Evolutionary conservation across 2,329 filamentous ascomycete genomes (phyloP).

Genomic region (Bisporella sp.): DNA sequence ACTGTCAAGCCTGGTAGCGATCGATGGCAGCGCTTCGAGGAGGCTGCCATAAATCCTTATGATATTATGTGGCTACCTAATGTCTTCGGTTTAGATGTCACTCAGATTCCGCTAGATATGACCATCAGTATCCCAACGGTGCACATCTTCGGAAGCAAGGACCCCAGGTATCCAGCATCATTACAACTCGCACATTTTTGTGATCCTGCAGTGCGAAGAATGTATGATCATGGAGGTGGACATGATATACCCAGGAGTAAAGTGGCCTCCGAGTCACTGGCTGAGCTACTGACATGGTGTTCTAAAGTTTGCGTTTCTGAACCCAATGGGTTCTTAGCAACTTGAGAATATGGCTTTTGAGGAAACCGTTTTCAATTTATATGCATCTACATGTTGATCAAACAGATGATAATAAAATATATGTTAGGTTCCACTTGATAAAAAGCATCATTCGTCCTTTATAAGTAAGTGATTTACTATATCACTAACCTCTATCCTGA

Average conservation of each 20-base stretch:
- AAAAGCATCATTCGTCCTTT: no score
- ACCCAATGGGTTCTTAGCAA: no score
- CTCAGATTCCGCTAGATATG: constrained; percentile 9
- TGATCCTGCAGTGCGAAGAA: constrained; percentile 21
- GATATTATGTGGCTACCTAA: neutral
- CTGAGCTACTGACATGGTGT: constrained; percentile 14
- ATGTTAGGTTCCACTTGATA: no score
- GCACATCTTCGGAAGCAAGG: constrained; percentile 34
- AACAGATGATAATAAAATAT: no score
- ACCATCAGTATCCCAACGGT: constrained; percentile 33
- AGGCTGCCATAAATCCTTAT: neutral
- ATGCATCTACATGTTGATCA: no score
- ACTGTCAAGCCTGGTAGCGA: constrained; percentile 20
- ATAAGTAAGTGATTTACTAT: no score
- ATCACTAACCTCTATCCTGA: no score
- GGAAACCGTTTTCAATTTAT: no score
- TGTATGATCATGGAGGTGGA: constrained; percentile 34
- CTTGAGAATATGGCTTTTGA: no score
- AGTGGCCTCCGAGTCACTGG: constrained; percentile 26
- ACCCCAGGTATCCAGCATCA: constrained; percentile 32
- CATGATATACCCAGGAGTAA: constrained; percentile 35
- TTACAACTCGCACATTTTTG: constrained; percentile 32
- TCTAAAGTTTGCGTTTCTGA: no score
- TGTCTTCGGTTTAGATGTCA: constrained; percentile 1
- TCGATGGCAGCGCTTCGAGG: constrained; percentile 3